phyloP scores from a whole-genome alignment of 2,329 filamentous ascomycete species.

The Albifimbria verrucaria region DNA sequence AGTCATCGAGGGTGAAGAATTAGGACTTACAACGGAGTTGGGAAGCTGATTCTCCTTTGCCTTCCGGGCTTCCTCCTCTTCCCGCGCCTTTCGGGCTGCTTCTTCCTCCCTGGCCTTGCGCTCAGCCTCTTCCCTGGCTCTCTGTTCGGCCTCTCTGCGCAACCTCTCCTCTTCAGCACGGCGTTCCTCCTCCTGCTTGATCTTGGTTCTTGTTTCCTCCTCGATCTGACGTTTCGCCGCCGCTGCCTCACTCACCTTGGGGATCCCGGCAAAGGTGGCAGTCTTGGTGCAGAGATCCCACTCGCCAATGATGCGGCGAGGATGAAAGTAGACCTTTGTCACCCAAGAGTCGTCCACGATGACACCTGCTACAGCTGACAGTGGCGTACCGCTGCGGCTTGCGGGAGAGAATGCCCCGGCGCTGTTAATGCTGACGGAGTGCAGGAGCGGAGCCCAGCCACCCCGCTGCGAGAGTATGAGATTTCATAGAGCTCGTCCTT shows the following conservation, averaged over 20 bases:
- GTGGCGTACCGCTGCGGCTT: neutral
- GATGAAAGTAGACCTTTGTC: constrained; percentile 3
- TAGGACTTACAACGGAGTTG: neutral
- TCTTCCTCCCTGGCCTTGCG: neutral
- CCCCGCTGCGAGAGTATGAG: neutral
- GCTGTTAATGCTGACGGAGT: neutral
- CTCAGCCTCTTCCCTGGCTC: neutral
- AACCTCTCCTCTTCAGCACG: neutral
- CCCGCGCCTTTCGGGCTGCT: neutral
- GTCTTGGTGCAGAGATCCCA: constrained; percentile 2
- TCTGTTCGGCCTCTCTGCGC: neutral
- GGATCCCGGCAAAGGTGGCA: neutral
- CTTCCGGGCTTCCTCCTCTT: neutral
- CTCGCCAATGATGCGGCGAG: constrained; percentile 1
- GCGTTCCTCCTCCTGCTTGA: constrained; percentile 1
- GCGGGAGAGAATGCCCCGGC: neutral
- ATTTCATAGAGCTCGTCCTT: constrained; percentile 2
- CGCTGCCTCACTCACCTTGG: neutral
- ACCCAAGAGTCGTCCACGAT: constrained; percentile 3
- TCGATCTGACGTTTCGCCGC: neutral
- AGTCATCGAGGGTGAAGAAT: neutral
- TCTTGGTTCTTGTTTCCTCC: constrained; percentile 1
- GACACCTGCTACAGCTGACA: neutral
- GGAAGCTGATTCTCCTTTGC: neutral
- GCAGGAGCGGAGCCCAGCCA: neutral